Percentiles rank a stretch among this genome's conserved stretches.
Evolutionary conservation across 1,139 yeast genomes (phyloP).

Genomic region (Diutina rugosa): DNA sequence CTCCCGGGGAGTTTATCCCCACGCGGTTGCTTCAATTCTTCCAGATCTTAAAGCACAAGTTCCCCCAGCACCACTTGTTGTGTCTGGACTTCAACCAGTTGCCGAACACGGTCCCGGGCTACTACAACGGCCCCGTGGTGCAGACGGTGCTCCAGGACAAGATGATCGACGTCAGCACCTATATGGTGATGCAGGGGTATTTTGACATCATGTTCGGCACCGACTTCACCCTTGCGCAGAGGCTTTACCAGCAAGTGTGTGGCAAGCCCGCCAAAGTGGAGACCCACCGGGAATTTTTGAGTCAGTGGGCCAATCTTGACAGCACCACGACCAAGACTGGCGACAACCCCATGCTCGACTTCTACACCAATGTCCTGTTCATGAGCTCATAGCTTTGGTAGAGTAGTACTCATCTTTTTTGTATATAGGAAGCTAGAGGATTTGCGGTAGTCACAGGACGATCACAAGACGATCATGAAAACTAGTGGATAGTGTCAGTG

Average conservation of each 20-base stretch:
- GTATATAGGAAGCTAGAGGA: too few relatives aligned
- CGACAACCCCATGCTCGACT: constrained; percentile 78
- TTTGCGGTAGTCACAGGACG: too few relatives aligned
- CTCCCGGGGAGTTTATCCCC: constrained; percentile 74
- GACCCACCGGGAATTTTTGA: constrained; percentile 52
- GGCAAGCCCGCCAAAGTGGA: constrained; percentile 46
- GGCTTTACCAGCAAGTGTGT: constrained; percentile 50
- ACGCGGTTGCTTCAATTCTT: constrained; percentile 60
- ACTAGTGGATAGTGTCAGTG: too few relatives aligned
- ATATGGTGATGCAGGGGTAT: constrained; percentile 74
- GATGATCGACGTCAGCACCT: constrained; percentile 60
- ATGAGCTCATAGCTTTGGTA: constrained; percentile 22
- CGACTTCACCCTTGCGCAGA: constrained; percentile 51
- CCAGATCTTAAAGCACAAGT: constrained; percentile 46
- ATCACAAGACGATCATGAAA: too few relatives aligned
- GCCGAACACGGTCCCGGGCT: constrained; percentile 51
- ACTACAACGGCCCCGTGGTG: constrained; percentile 64
- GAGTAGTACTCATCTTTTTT: background rate
- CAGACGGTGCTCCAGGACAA: constrained; percentile 61
- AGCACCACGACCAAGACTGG: constrained; percentile 64
- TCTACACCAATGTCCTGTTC: constrained; percentile 69
- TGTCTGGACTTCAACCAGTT: constrained; percentile 64
- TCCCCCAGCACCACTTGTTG: constrained; percentile 65
- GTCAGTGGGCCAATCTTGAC: constrained; percentile 60
- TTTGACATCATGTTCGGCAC: constrained; percentile 86